phyloP scores from a whole-genome alignment of 805 yeast species.

The Yamadazyma sp. region DNA sequence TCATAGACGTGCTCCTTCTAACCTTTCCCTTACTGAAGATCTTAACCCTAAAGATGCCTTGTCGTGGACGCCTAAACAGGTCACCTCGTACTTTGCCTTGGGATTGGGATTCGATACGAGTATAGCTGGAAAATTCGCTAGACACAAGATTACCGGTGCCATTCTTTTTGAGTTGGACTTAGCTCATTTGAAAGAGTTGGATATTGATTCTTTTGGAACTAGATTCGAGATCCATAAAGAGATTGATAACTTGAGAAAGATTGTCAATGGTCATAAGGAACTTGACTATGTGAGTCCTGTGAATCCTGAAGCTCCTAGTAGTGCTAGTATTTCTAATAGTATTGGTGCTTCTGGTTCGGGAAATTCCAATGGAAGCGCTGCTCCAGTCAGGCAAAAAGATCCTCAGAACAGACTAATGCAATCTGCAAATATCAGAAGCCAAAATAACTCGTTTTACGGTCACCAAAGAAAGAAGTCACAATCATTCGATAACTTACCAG shows the following conservation, averaged over 20 bases:
- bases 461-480: constrained; percentile 46
- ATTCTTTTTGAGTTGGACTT: constrained; percentile 84
- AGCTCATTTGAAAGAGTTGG: constrained; percentile 85
- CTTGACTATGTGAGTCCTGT: no score
- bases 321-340: background rate
- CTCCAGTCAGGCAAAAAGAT: constrained; percentile 13
- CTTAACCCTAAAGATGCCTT: constrained; percentile 51
- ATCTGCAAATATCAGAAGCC: constrained; percentile 1
- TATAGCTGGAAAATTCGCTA: constrained; percentile 76
- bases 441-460: background rate
- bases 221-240: constrained; percentile 89
- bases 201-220: constrained; percentile 90
- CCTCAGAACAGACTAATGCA: constrained; percentile 3
- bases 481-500: constrained; percentile 45
- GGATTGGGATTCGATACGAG: constrained; percentile 69
- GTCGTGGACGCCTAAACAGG: constrained; percentile 86
- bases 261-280: constrained; percentile 10
- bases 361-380: background rate
- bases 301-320: no score
- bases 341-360: background rate
- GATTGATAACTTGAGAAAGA: constrained; percentile 63
- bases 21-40: constrained; percentile 22
- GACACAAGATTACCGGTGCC: constrained; percentile 86
- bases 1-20: constrained; percentile 13
- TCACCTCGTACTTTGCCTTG: constrained; percentile 69